Percentiles rank a stretch among this genome's conserved stretches.
These are phyloP conservation scores for Verticillium zaregamsianum DNA, from an alignment of 2,329 filamentous ascomycete genomes.

Conservation along the genomic window DNA sequence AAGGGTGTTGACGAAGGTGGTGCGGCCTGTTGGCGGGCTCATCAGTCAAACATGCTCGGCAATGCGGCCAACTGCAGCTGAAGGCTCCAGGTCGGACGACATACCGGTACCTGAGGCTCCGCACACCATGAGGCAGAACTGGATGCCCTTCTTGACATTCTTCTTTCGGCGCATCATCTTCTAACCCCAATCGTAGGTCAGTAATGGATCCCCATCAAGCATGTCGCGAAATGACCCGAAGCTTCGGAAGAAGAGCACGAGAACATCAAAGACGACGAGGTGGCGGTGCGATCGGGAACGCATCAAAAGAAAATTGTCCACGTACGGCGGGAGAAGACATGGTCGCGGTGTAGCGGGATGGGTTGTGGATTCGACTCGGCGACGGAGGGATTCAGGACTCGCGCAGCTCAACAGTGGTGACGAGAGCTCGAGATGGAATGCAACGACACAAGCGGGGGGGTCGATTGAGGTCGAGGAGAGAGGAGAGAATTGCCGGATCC, in stretches of 20 bases:
- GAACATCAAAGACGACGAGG: neutral
- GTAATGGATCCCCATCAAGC: neutral
- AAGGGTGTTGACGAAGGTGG: conserved; percentile 98
- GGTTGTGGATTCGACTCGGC: neutral
- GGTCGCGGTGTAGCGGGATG: conserved; percentile 8
- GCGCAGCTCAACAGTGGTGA: neutral
- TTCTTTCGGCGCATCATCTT: conserved; percentile 99
- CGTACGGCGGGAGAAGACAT: conserved; percentile 31
- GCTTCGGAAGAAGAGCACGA: neutral
- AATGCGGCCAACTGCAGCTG: neutral
- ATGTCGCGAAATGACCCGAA: neutral
- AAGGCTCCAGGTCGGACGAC: conserved; percentile 25
- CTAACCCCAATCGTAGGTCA: conserved; percentile 32
- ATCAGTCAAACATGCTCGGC: neutral
- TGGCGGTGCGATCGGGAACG: neutral
- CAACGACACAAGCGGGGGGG: neutral
- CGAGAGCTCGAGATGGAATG: neutral
- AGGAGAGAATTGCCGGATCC: neutral
- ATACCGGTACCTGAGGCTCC: conserved; percentile 97
- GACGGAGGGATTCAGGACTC: conserved; percentile 11
- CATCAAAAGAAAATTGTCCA: conserved; percentile 4
- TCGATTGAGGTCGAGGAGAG: neutral
- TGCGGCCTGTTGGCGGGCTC: conserved; percentile 62
- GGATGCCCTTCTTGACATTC: conserved; percentile 99
- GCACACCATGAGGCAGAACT: conserved; percentile 99